Percentiles rank a stretch among this genome's conserved stretches.
Evolutionary conservation across 139 green algal genomes (phyloP).

Genomic region (Volvox reticuliferus): DNA sequence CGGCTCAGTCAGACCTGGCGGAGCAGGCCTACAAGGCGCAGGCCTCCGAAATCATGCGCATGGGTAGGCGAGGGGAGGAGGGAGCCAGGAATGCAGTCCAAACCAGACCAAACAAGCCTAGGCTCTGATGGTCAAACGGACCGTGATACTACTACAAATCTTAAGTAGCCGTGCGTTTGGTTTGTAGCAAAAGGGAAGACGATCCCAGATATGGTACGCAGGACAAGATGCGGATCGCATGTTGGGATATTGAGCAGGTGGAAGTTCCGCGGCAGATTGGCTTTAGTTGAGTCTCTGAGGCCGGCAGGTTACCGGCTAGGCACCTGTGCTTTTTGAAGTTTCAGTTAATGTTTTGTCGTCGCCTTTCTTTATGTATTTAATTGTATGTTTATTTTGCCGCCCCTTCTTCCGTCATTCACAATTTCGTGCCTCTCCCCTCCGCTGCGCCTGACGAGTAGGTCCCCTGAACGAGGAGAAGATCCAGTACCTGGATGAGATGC

Average conservation of each 20-base stretch:
- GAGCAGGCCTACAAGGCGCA: constrained; percentile 94
- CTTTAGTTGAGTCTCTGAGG: too few species aligned
- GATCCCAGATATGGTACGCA: background rate
- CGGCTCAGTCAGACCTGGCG: constrained; percentile 88
- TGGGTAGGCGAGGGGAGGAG: constrained; percentile 20
- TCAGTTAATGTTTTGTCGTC: too few species aligned
- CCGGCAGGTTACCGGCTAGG: too few species aligned
- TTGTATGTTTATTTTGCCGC: too few species aligned
- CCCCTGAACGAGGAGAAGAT: constrained; percentile 81
- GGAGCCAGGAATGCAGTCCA: background rate
- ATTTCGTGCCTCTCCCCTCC: background rate
- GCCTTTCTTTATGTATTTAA: too few species aligned
- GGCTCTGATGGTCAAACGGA: background rate
- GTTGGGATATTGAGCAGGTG: too few species aligned
- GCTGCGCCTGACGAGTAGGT: constrained; percentile 48
- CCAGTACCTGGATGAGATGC: constrained; percentile 85
- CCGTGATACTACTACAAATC: too few species aligned
- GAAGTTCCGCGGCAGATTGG: too few species aligned
- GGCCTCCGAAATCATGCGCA: constrained; percentile 59
- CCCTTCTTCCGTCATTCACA: background rate
- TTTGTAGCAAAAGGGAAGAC: background rate
- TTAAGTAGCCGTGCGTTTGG: background rate
- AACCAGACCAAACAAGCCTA: background rate
- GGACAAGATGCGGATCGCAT: too few species aligned
- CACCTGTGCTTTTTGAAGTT: too few species aligned